Base-by-base conservation (phyloP, 768 basidiomycete genomes). In the Xerocomus spinulosus region DNA sequence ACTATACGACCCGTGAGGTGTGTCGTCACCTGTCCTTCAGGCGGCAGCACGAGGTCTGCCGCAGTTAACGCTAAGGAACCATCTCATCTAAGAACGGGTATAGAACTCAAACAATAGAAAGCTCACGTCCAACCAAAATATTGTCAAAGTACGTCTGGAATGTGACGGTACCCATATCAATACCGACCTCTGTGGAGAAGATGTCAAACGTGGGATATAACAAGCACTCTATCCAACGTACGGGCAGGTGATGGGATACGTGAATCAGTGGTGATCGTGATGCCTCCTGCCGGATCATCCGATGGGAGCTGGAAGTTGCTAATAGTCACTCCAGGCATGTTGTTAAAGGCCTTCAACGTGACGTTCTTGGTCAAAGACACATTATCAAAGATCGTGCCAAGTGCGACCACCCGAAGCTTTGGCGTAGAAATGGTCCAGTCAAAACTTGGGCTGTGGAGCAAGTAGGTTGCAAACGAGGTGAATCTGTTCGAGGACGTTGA, bases 381-480 rank as follows among this genome's bases (percentile, higher is more conserved):
- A 48, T 77, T 75, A 50, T 85, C 81, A 53, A 87, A 87, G 52
- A 81, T 77, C 10, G 82, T 84, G 14, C 81, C 82, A 2, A 87
- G 74, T 5, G 86, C 84, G 3, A 71, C 76, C 14, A 88, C 63
- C 25, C 81, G 77, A 40, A 87, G 76, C 34, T 70, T 77, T n/a
- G 73, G 51, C 0, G 85, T 84, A 5, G 82, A 82, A 39, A 87
- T 81, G 2, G 77, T 82, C 85, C 85, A 87, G 5, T 75, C 73
- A 54, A 88, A 87, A 48, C 69, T 73, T 17, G 74, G 72, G 42
- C 78, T 80, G 55, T 86, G 85, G 32, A 87, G 68, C 52, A 87
- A 59, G 62, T 75, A 81, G 1, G 76, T 81, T 0, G 85, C 79
- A 57, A 85, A 87, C 10, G 71, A 66, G 5, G 84, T 83, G 63